Percentiles rank a stretch among this genome's conserved stretches.
These are phyloP conservation scores for Aspergillus unguis DNA, from an alignment of 2,329 filamentous ascomycete genomes.

Conservation along the genomic window DNA sequence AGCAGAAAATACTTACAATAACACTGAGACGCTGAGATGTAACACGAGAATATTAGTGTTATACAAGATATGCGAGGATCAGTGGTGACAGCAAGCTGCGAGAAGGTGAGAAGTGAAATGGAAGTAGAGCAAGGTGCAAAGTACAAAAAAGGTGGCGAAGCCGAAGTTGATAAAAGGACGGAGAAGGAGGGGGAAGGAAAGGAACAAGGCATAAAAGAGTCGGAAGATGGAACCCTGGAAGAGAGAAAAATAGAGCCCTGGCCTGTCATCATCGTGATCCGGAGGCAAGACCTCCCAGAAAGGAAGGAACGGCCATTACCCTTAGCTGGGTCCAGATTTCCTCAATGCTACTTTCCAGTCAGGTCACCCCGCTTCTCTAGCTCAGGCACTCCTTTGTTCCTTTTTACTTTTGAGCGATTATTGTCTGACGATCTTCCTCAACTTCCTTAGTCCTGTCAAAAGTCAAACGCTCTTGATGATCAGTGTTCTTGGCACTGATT, in stretches of 20 bases:
- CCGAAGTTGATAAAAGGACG: constrained; percentile 1
- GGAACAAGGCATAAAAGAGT: constrained; percentile 1
- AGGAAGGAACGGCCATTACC: constrained; percentile 10
- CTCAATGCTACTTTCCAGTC: constrained; percentile 4
- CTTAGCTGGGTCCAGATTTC: not conserved
- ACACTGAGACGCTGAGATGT: too few species aligned
- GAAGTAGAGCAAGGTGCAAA: not conserved
- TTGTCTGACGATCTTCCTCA: not conserved
- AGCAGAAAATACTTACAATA: constrained; percentile 7
- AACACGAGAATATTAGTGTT: not conserved
- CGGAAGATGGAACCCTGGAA: not conserved
- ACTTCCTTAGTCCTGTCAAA: not conserved
- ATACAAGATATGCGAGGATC: not conserved
- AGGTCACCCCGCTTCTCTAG: not conserved
- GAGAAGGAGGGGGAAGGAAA: too few species aligned
- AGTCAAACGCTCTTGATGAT: constrained; percentile 2
- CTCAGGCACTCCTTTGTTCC: not conserved
- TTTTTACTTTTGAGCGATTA: not conserved
- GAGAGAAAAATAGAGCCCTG: constrained; percentile 4
- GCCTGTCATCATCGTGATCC: constrained; percentile 7
- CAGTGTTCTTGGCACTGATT: constrained; percentile 5
- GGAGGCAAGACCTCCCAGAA: constrained; percentile 12
- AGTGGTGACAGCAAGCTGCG: constrained; percentile 1
- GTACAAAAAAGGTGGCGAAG: not conserved
- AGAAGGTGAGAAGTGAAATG: not conserved